Conservation (phyloP, 345 rosid genomes). For the Melaleuca quinquenervia region DNA sequence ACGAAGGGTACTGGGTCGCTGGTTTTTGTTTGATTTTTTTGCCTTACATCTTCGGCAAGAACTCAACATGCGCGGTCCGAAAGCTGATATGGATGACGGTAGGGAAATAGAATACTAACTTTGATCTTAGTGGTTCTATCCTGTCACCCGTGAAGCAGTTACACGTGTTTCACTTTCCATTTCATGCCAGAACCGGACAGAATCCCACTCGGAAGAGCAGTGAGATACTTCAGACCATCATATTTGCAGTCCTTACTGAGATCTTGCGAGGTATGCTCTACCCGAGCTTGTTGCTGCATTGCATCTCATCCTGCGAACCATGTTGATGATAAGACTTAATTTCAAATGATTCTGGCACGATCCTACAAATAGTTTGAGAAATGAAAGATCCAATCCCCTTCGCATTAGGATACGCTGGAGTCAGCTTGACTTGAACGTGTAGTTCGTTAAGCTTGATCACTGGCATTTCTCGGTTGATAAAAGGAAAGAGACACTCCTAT, state of each 20-base stretch:
- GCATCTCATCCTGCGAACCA: neutral
- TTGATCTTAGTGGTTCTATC: neutral
- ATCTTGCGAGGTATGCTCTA: conserved; percentile 66
- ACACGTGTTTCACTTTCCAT: neutral
- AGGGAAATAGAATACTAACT: neutral
- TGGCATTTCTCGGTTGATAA: neutral
- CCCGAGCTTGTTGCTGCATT: neutral
- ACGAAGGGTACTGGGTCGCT: neutral
- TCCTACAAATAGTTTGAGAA: neutral
- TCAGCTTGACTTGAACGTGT: neutral
- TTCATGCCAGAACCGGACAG: conserved; percentile 42
- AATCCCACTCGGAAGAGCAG: conserved; percentile 66
- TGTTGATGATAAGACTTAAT: neutral
- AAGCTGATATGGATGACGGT: conserved; percentile 39
- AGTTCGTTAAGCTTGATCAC: neutral
- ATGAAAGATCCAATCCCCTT: neutral
- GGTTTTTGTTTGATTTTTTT: neutral
- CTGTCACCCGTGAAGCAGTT: neutral
- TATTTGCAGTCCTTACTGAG: conserved; percentile 74
- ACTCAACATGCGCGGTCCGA: conserved; percentile 43
- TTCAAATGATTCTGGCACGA: neutral
- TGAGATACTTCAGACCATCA: conserved; percentile 67
- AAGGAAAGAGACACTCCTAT: neutral
- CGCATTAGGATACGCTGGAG: neutral
- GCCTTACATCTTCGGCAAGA: conserved; percentile 67